These are phyloP conservation scores for Globisporangium abappressorium DNA, from an alignment of 352 stramenopile species.

Conservation along the genomic window DNA sequence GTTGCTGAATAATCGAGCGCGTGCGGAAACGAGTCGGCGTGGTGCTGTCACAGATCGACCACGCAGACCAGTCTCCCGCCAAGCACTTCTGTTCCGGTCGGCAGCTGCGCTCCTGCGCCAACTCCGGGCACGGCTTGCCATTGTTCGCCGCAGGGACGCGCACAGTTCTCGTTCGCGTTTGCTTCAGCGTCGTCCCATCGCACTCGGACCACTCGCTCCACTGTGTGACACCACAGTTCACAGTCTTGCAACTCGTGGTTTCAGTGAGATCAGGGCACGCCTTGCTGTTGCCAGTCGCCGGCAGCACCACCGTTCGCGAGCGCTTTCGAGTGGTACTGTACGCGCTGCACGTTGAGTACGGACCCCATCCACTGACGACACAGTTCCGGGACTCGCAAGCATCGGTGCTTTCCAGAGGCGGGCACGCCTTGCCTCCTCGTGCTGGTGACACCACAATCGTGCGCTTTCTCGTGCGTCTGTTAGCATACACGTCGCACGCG, in stretches of 20 bases:
- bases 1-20: slow-evolving; percentile 32
- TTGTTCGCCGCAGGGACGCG: slow-evolving; percentile 31
- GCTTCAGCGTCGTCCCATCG: slow-evolving; percentile 24
- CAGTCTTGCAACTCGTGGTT: slow-evolving; percentile 28
- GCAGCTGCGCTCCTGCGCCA: slow-evolving; percentile 45
- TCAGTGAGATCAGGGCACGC: slow-evolving; percentile 46
- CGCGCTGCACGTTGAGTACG: slow-evolving; percentile 37
- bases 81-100: slow-evolving; percentile 39
- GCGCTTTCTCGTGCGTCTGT: slow-evolving; percentile 30
- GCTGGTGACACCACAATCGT: slow-evolving; percentile 34
- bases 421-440: slow-evolving; percentile 40
- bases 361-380: slow-evolving; percentile 48
- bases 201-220: slow-evolving; percentile 53
- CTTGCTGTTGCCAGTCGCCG: slow-evolving; percentile 35
- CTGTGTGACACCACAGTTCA: slow-evolving; percentile 51
- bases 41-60: slow-evolving; percentile 39
- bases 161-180: slow-evolving; percentile 39
- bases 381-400: slow-evolving; percentile 43
- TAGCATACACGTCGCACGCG: slow-evolving; percentile 29
- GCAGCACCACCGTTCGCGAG: slow-evolving; percentile 28
- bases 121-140: slow-evolving; percentile 37
- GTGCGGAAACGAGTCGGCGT: slow-evolving; percentile 36
- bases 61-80: slow-evolving; percentile 43
- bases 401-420: slow-evolving; percentile 28
- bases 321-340: slow-evolving; percentile 36